Evolutionary conservation across 1,284 basidiomycete genomes (phyloP), one percentile per base, ranked within the genome.

Genomic region (Athelia sp.): DNA sequence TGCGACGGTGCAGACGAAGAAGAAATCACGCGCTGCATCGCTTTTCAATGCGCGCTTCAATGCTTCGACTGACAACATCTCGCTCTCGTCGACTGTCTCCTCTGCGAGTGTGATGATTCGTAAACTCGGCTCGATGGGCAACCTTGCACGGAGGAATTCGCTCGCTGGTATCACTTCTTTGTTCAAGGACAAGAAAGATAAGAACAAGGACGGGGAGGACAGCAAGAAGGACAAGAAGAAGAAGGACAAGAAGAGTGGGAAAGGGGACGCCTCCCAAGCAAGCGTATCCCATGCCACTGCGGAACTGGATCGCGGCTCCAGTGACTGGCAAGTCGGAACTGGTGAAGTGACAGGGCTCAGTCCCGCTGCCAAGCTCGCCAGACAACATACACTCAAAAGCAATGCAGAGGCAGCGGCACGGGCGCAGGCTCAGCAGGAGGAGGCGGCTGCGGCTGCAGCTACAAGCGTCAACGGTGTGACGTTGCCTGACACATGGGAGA

Each of bases 21-120:
- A 87, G 68, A 82, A 79, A 60, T 77, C 79, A 42, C 79, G 84
- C 11, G 80, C 87, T 46, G 77, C 80, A 14, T 81, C 76, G 38
- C 66, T 96, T 55, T 95, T 99, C 78, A 96, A 94, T 68, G 85
- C 89, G 56, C 86, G 90, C 57, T 73, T 93, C 61, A 98, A 99
- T 66, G 87, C 89, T 45, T 93, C 90, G 50, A 97, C 94, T 42
- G 95, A 99, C 68, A 99, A 99, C 68, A 96, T 99, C 55, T 97
- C 93, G 29, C 82, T 99, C 46, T 91, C 89, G 26, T 96, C 92
- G n/a, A 98, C 96, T 40, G 95, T 98, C 58, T 93, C 89, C 54
- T 93, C 90, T 49, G 96, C 95, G 8, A 93, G 90, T 51, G 90
- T 98, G 66, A 97, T 99, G 84, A 96, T 99, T 60, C 84, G 96